These are phyloP conservation scores for Hanseniaspora singularis DNA, from an alignment of 805 yeast genomes.

Conservation along the genomic window DNA sequence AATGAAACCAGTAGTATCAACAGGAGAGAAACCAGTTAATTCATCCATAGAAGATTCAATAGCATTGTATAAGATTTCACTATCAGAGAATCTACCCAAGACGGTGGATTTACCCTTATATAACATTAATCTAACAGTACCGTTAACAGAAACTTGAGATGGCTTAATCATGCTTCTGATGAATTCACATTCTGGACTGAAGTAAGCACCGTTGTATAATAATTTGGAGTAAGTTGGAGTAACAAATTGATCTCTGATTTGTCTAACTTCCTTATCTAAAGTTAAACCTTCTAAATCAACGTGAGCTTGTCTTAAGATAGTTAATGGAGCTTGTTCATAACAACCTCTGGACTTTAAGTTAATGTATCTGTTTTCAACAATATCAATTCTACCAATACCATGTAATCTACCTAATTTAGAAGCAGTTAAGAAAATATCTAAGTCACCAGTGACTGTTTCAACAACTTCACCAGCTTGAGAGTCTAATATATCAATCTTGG, in stretches of 20 bases:
- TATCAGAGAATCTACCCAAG: constrained; percentile 87
- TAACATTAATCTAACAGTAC: constrained; percentile 83
- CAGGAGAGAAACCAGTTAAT: constrained; percentile 93
- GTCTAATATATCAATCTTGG: constrained; percentile 51
- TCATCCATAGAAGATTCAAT: constrained; percentile 99
- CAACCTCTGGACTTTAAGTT: constrained; percentile 99
- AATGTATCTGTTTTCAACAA: constrained; percentile 96
- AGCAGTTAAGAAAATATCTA: constrained; percentile 83
- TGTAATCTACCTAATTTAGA: constrained; percentile 95
- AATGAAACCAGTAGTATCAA: constrained; percentile 93
- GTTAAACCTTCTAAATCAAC: constrained; percentile 95
- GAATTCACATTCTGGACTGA: constrained; percentile 96
- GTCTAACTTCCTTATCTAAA: constrained; percentile 93
- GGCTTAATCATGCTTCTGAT: constrained; percentile 88
- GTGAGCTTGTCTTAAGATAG: constrained; percentile 85
- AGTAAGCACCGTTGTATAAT: constrained; percentile 94
- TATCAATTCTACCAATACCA: constrained; percentile 98
- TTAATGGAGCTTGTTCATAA: constrained; percentile 98
- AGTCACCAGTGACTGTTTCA: constrained; percentile 64
- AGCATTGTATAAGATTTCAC: constrained; percentile 94
- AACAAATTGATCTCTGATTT: constrained; percentile 90
- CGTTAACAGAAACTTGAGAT: constrained; percentile 90
- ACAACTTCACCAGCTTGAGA: constrained; percentile 35
- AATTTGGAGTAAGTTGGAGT: constrained; percentile 82
- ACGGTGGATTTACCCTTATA: constrained; percentile 81